Evolutionary conservation across 2,329 filamentous ascomycete species (phyloP), one percentile per base, ranked within the genome.

Genomic region (Hortaea werneckii): DNA sequence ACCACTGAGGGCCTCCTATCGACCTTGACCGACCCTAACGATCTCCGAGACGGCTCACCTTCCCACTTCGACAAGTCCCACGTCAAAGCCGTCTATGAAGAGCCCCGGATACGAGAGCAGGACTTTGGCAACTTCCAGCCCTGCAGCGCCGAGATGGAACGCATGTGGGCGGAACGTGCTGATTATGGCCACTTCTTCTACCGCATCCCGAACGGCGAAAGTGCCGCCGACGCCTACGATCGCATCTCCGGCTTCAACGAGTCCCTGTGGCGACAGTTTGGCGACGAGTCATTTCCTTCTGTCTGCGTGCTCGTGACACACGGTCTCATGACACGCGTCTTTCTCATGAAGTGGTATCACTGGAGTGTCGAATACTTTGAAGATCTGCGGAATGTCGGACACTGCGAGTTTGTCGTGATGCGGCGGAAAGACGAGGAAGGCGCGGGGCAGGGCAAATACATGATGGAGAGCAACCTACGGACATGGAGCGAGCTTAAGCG

Each of bases 111-210:
- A 53, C 79, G 92, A 46, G 92, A 98, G 66, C 92, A 98, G 67
- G 92, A 98, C 66, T 98, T 98, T 76, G 92, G 92, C 48, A 98
- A 98, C 70, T 98, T 96, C 65, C 92, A 98, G 70, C 92, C 92
- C 58, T 95, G 89, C 65, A 86, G 83, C 40, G 85, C 85, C 40
- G 92, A 95, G 68, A 96, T 96, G 87, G 88, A 95, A 69, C 78
- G 89, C 55, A 95, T 98, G 88, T 96, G 92, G 92, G 85, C 94
- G 69, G 92, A 98, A 69, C 77, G 92, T 44, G 90, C 90, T 43
- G 89, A 95, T 65, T 98, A 98, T 61, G 92, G 92, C n/a, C 92
- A 96, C 69, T 98, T 98, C 75, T 98, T 96, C 74, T 96, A 96
- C 69, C 83, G 92, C 38, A 98, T 98, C 46, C 90, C 90, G 29